Base-by-base conservation (phyloP, 2,329 filamentous ascomycete genomes). In the Cytospora mali region DNA sequence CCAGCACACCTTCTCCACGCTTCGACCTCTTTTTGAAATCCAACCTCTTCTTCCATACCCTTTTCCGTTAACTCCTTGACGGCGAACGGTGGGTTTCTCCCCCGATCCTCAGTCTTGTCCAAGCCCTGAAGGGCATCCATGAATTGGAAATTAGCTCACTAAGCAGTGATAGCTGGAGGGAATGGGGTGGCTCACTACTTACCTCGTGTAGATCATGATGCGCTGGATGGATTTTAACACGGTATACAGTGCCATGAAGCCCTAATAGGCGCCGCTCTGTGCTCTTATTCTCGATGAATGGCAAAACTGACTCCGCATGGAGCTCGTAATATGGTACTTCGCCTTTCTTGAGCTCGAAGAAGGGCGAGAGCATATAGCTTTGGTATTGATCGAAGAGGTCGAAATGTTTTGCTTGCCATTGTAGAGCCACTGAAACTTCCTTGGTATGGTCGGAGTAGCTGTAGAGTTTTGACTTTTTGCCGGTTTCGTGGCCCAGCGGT, bases 21-120 rank as follows among this genome's bases (percentile, higher is more conserved):
- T 3, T 66, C 62, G 27, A 64, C 62, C 49, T 69, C 68, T 28
- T 60, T 29, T 3, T 66, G 48, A 31, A 66, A 68, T 1, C n/a
- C 46, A n/a, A n/a, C n/a, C 9, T 29, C 55, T 16, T 53, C 48
- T 21, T 35, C 49, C 25, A 35, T 16, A 16, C 29, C 35, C 3
- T 61, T 55, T 28, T 6, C 9, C 23, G 54, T 46, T 7, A 67
- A 54, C 16, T 54, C 21, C 23, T 66, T 67, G 11, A 64, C 42
- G 2, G 66, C 66, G 23, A 66, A 64, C 23, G 7, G 29, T n/a
- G 29, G 28, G 29, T 31, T 55, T 28, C 21, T 2, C 3, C 1
- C n/a, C 46, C 14, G 46, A 7, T 21, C 6, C 7, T 49, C 46
- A 25, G 11, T 3, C 10, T 13, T n/a, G 23, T 49, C 46, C 4